Evolutionary conservation across 345 rosid species (phyloP), one percentile per base, ranked within the genome.

Genomic region (Gossypium herbaceum): DNA sequence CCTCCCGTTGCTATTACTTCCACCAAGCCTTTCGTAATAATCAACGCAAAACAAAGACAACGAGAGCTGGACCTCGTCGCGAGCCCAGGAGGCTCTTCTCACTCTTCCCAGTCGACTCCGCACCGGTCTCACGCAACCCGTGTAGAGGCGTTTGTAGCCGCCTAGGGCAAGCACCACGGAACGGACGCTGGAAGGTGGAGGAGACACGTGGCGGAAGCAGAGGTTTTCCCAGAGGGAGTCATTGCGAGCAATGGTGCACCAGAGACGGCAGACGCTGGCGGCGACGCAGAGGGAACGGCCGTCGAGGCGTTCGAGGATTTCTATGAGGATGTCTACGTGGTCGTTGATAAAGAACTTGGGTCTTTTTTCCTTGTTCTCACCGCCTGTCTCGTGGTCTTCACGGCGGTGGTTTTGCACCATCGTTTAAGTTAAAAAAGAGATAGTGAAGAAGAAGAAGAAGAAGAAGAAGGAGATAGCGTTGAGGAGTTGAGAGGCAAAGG

Each of bases 201-300:
- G 88, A 10, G 86, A 78, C 12, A 86, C 84, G 79, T 90, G 94
- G 75, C 90, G 87, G 84, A 94, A 89, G 84, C 98, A 94, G 73
- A 92, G 90, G 80, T 91, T 82, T 77, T 94, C 98, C 98, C 98
- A 94, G 52, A 90, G 79, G 12, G 94, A 85, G 80, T 94, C 97
- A 76, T 80, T 84, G 25, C 90, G 86, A 75, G 90, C 79, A 39
- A 92, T 82, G 73, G 88, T 77, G 73, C 85, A 87, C 98, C 98
- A 94, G 71, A 91, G 94, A 22, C 93, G 89, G 80, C 98, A 94
- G 62, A 92, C 98, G 80, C 95, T 86, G 58, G 98, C 91, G 12
- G 97, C 95, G 57, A 86, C 82, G 54, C 93, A 79, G 9, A 94
- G 93, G 6, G 98, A 91, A 15, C 88, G 91, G 10, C 95, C 95